Base-by-base conservation (phyloP, 1,284 basidiomycete species). In the Rhodofomes roseus region DNA sequence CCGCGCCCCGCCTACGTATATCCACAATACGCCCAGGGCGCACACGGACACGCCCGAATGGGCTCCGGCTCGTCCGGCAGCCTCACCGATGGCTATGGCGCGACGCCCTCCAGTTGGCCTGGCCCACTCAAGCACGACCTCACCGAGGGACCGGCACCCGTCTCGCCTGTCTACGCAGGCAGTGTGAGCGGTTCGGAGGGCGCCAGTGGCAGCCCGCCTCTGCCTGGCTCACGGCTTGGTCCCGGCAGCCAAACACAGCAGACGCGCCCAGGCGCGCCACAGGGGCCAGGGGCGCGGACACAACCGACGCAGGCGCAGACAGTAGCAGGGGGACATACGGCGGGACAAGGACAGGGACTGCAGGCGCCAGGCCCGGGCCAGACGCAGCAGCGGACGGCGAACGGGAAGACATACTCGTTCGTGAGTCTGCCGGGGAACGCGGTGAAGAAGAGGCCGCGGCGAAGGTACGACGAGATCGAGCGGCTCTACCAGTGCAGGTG, bases 381-480 rank as follows among this genome's bases (percentile, higher is more conserved):
- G 31, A 22, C 50, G 29, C 50, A 52, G n/a, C 55, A 59, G 36
- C 58, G 55, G 51, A 40, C 55, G 16, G 65, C 66, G 58, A 80
- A 77, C 66, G 79, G 76, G 67, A 90, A 88, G 74, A 90, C 87
- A 29, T 93, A 92, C 71, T 88, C 89, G 4, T 93, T 93, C 65
- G 88, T 93, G 43, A 81, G 87, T 31, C 76, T 92, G 16, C 88
- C 89, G 7, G 91, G 91, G 22, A 91, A 91, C 66, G 77, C 85
- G 31, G 82, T 93, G 60, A 90, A 87, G 73, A 94, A 94, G 76
- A 84, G 93, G 53, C 92, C 92, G 20, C 81, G 92, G 20, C 79
- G 93, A 65, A 81, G 91, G 57, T 93, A 92, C 74, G 93, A 95
- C 71, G 93, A 95, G 80, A 95, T 96, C 62, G 94, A 96, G 76